Evolutionary conservation across 108 stramenopile genomes (phyloP), one percentile per base, ranked within the genome.

Genomic region (Cyclostephanos tholiformis): DNA sequence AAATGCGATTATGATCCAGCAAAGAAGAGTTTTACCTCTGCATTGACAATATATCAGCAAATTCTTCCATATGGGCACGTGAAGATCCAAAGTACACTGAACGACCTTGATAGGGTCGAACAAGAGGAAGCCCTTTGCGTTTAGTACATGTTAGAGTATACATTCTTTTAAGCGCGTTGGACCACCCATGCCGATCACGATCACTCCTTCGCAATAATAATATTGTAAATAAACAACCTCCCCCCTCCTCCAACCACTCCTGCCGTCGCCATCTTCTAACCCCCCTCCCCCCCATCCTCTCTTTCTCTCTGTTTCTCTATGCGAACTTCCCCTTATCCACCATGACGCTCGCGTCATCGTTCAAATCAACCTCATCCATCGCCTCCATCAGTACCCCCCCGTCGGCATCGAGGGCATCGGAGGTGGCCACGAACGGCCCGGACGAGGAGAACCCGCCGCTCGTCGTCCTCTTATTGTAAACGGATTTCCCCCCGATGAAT

Each of bases 1-100:
- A 86, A 84, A 51, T 91, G 90, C 56, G 85, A 87, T 59, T 89
- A 89, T 55, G 84, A 84, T 19, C 72, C 79, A 14, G 90, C 90
- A 30, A 60, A 72, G 32, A 78, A 44, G 26, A 49, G 75, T 1
- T 77, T 91, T 23, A 63, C 87, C 12, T 67, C 76, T 59, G 90
- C 90, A 16, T 69, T 91, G 52, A 63, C 76, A 10, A 86, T 86
- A 16, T 91, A 89, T 62, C 59, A 82, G 19, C 64, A 76, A 8
- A 78, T 77, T 12, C 48, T 91, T 30, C 83, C 87, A 20, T 82
- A 86, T 19, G 84, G 84, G 36, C 80, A 91, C 59, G 85, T 81
- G 10, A 77, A 77, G 39, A 69, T 77, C 43, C 20, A 63, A 58
- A 63, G 61, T 6, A 43, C 69, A 13, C 17, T 52, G 32, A 58